These are phyloP conservation scores for Fragilaria radians DNA, from an alignment of 108 stramenopile genomes.

Conservation along the genomic window DNA sequence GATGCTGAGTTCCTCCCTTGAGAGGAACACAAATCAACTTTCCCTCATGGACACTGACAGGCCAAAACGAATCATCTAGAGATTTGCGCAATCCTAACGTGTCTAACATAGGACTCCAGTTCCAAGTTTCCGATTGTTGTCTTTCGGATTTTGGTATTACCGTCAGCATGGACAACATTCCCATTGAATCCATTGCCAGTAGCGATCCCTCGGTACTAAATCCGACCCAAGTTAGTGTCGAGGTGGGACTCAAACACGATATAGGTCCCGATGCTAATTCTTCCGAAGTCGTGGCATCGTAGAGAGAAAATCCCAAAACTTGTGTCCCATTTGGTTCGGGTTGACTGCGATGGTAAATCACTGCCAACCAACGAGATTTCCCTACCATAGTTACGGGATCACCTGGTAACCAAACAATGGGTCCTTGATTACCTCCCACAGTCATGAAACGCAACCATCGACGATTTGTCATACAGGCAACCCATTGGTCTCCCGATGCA, in stretches of 20 bases:
- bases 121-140: constrained; percentile 14
- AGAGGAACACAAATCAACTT: constrained; percentile 73
- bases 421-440: constrained; percentile 60
- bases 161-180: constrained; percentile 73
- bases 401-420: constrained; percentile 68
- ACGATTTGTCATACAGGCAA: constrained; percentile 66
- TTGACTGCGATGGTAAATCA: constrained; percentile 54
- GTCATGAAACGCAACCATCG: constrained; percentile 71
- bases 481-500: constrained; percentile 70
- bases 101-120: constrained; percentile 75
- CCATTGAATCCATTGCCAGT: constrained; percentile 67
- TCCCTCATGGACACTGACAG: constrained; percentile 67
- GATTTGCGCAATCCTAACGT: constrained; percentile 75
- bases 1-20: constrained; percentile 71
- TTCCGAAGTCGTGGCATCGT: constrained; percentile 49
- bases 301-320: constrained; percentile 60
- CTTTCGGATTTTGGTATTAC: neutral
- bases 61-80: constrained; percentile 65
- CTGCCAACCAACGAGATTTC: constrained; percentile 55
- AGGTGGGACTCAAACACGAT: constrained; percentile 52
- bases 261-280: constrained; percentile 44
- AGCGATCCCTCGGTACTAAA: constrained; percentile 68
- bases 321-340: constrained; percentile 74
- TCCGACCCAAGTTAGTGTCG: constrained; percentile 67
- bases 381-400: constrained; percentile 76